These are phyloP conservation scores for Plasmodium gonderi DNA, from an alignment of 169 alveolate species.

Conservation along the genomic window DNA sequence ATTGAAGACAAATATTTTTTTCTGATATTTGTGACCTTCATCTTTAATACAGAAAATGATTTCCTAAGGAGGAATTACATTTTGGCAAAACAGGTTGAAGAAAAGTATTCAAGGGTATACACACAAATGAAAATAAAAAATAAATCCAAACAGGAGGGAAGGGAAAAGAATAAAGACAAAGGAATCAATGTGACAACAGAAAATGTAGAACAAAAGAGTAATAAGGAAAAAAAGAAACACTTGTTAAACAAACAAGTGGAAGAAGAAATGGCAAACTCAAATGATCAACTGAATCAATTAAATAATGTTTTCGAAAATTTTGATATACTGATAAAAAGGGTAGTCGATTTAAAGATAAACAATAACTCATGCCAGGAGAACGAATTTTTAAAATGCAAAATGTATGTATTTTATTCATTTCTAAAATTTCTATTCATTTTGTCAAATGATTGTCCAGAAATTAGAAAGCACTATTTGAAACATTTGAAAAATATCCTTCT, in stretches of 20 bases:
- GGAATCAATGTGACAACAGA: background rate
- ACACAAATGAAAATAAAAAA: background rate
- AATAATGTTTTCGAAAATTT: slow-evolving; percentile 12
- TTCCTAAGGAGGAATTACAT: background rate
- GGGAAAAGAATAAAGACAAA: background rate
- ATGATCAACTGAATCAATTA: background rate
- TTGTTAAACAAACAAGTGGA: background rate
- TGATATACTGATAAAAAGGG: slow-evolving; percentile 42
- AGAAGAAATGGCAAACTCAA: background rate
- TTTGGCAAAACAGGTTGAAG: slow-evolving; percentile 4
- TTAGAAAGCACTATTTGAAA: slow-evolving; percentile 6
- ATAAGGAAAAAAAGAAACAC: background rate
- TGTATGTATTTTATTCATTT: background rate
- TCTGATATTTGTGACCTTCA: slow-evolving; percentile 25
- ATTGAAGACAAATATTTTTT: slow-evolving; percentile 4
- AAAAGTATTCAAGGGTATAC: background rate
- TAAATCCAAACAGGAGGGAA: background rate
- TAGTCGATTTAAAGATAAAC: slow-evolving; percentile 4
- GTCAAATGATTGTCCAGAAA: background rate
- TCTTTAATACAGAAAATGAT: slow-evolving; percentile 35
- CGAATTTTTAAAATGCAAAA: background rate
- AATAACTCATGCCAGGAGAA: background rate
- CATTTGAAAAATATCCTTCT: slow-evolving; percentile 8
- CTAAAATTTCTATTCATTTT: slow-evolving; percentile 12
- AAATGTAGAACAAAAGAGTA: background rate